Percentiles rank a stretch among this genome's conserved stretches.
Conservation (phyloP, 768 basidiomycete species). For the Rossbeevera mucosa region DNA sequence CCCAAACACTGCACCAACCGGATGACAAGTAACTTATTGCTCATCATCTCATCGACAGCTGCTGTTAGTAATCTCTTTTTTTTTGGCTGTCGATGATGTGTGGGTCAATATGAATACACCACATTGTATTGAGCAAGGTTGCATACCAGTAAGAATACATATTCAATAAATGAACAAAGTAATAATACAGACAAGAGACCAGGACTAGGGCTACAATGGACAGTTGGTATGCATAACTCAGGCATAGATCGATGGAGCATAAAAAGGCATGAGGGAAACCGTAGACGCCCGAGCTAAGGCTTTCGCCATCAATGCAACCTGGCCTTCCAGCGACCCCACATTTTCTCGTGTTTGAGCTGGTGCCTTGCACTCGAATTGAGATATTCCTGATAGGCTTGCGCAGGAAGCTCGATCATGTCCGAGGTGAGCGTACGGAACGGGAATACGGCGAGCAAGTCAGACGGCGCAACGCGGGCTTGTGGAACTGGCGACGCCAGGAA, state of each 20-base stretch:
- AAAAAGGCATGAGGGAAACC: background rate
- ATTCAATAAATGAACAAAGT: constrained; percentile 16
- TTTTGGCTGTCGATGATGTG: background rate
- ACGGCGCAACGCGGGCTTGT: constrained; percentile 55
- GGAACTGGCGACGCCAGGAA: constrained; percentile 61
- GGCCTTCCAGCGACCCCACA: constrained; percentile 51
- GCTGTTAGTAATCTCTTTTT: constrained; percentile 8
- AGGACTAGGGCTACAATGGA: constrained; percentile 22
- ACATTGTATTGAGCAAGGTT: too few species aligned
- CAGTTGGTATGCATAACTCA: constrained; percentile 7
- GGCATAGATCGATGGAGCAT: background rate
- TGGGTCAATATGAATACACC: too few species aligned
- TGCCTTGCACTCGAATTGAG: constrained; percentile 48
- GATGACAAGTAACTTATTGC: constrained; percentile 25
- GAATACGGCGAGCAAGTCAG: constrained; percentile 58
- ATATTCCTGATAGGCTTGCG: constrained; percentile 55
- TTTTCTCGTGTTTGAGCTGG: constrained; percentile 51
- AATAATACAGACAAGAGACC: constrained; percentile 15
- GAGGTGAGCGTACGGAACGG: constrained; percentile 29
- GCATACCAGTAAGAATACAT: background rate
- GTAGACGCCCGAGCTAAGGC: background rate
- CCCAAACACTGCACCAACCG: constrained; percentile 30
- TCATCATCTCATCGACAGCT: constrained; percentile 7
- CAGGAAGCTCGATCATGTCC: constrained; percentile 65
- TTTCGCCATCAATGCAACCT: constrained; percentile 16